Evolutionary conservation across 257 asterid genomes (phyloP), one percentile per base, ranked within the genome.

Genomic region (Ilex aquifolium): DNA sequence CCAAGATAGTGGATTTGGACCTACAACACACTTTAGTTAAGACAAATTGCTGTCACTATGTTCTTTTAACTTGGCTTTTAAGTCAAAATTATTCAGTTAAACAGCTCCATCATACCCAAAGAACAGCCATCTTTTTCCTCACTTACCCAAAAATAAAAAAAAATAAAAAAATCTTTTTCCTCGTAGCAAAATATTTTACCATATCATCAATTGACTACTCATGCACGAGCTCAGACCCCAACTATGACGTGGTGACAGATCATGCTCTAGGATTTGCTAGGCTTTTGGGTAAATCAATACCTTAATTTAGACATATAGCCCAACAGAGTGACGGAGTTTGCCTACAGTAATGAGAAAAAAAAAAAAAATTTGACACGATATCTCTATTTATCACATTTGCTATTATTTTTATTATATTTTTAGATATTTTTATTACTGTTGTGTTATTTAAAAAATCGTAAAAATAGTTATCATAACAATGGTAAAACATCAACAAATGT

Each of bases 21-120:
- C 81, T 51, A 69, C 49, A 46, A 29, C 30, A 50, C 72, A 66
- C 79, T 82, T 80, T 76, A 76, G 67, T 74, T 67, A 74, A 64
- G 52, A 66, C 69, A 40, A 52, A 67, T 60, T 48, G 63, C 82
- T 80, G 5, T 74, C 68, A 59, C 1, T 68, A 60, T 77, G 64
- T 16, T 42, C 62, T 79, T 74, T 69, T 55, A 65, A 65, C 29
- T 60, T 64, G 63, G 66, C 73, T 59, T n/a, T 66, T 40, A 70
- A 63, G 83, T 83, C 86, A 80, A 81, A 71, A 42, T 68, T 76
- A 65, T 68, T 80, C 76, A 72, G 79, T 65, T 80, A 78, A 82
- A 80, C 74, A 68, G 59, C 61, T 36, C 75, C 53, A 69, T 71
- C 76, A 2, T 59, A 39, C 44, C 57, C 12, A 13, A 14, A 39